Base-by-base conservation (phyloP, 2,329 filamentous ascomycete genomes). In the Sporothrix inflata region DNA sequence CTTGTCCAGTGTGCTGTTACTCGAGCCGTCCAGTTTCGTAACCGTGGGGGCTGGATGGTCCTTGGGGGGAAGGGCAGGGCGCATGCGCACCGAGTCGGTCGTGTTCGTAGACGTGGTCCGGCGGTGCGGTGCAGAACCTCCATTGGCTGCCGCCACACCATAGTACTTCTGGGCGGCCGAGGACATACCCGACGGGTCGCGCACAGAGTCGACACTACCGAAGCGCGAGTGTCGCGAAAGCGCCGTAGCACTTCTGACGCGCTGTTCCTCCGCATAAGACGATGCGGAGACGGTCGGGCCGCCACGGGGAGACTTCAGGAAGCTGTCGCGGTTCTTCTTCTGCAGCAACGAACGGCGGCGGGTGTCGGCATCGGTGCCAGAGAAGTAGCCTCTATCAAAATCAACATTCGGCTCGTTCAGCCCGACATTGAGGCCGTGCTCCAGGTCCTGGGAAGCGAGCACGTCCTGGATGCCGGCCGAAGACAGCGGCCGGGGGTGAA, bases 301-400 rank as follows among this genome's bases (percentile, higher is more conserved):
- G 91, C 63, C 90, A 87, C 49, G 91, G 90, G 80, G 93, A 89
- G 71, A 57, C 16, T 75, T 74, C 19, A 76, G 65, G 72, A 83
- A 81, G 74, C 88, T 90, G 73, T 90, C 88, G 72, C 92, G 90
- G 82, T 96, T 97, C 80, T 93, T 93, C 81, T 93, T 93, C 66
- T 98, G 84, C 63, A 96, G 85, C 78, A 94, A 97, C 61, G 92
- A 88, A 77, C 88, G 90, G 72, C 91, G 89, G 57, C 88, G 88
- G 19, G 30, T 72, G 75, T 98, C 94, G 12, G 90, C 85, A 78
- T 98, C 95, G 19, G 92, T 92, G 3, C 94, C 94, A 8, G 95
- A 98, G 79, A 98, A 97, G 80, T 98, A 98, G 30, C 94, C 95
- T 47, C 94, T 89, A 77, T 98, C 96, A 19, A 93, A 81, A 74